Evolutionary conservation across 2,329 filamentous ascomycete genomes (phyloP), one percentile per base, ranked within the genome.

Genomic region (Penicillium palitans): DNA sequence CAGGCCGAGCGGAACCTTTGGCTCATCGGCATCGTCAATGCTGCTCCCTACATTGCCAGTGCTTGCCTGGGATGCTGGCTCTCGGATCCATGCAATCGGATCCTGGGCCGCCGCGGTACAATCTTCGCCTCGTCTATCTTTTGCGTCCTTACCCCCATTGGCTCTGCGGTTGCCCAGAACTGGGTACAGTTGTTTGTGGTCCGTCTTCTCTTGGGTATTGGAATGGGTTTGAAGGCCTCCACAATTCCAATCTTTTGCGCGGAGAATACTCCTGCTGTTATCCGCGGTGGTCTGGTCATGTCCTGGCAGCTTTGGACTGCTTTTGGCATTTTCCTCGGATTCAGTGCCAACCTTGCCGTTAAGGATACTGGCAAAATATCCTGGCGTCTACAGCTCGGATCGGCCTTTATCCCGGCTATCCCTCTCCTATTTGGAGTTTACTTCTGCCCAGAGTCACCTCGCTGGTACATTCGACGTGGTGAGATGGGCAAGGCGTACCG

Each of bases 391-490:
- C 85, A 87, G 66, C 74, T 89, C 7, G 86, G 81, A 10, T 87
- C 86, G 2, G 85, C 87, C 2, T 85, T 88, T 50, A 82, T 88
- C 37, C 87, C 87, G 1, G 85, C 86, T 0, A 72, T 90, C 1
- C 85, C 86, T 8, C 76, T 90, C 5, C 69, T 87, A 10, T 17
- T 83, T 9, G 78, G 81, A 45, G 76, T 88, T 27, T 89, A 78
- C 62, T 80, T 87, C 62, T 87, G 85, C 62, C 86, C 86, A 0
- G 85, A 88, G 66, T 87, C 84, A 2, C 86, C 87, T 3, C 80
- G 86, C 53, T 90, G 86, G 86, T 83, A 81, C 55, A 83, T 89
- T 71, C 87, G 90, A 72, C 88, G 90, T 70, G 80, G 83, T 54
- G 79, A 81, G 9, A 87, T 89, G 65, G 66, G 67, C 8, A 77